These are phyloP conservation scores for Microdochium trichocladiopsis DNA, from an alignment of 2,329 filamentous ascomycete genomes.

Conservation along the genomic window DNA sequence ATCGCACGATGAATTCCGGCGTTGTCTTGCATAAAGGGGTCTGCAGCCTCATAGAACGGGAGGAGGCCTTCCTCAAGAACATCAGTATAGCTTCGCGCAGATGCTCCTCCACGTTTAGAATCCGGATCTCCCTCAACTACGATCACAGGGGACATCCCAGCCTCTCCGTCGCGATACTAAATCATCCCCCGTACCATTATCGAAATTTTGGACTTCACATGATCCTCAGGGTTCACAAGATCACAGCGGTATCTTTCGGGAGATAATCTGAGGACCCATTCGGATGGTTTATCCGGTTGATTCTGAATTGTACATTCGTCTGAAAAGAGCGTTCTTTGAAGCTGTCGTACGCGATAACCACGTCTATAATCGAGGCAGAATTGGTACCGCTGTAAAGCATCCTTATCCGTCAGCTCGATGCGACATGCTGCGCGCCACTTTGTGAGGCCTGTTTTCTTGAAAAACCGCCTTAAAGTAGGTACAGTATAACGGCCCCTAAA, in stretches of 20 bases:
- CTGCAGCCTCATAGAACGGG: neutral
- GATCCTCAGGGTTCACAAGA: neutral
- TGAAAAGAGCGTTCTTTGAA: neutral
- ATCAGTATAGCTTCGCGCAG: neutral
- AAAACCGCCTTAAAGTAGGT: neutral
- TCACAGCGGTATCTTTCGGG: neutral
- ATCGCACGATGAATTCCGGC: neutral
- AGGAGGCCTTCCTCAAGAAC: conserved; percentile 12
- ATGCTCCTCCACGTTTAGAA: neutral
- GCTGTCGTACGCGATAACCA: neutral
- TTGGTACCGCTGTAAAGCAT: neutral
- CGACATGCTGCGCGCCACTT: neutral
- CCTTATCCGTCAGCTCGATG: neutral
- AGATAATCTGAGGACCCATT: neutral
- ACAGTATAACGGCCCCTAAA: neutral
- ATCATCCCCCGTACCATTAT: neutral
- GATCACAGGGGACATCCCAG: neutral
- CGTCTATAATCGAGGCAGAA: neutral
- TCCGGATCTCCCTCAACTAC: neutral
- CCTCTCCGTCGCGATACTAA: neutral
- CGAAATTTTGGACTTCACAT: neutral
- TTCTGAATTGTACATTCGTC: neutral
- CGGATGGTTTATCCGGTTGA: neutral
- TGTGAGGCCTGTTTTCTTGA: neutral
- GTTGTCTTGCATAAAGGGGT: neutral